Evolutionary conservation across 257 asterid genomes (phyloP), one percentile per base, ranked within the genome.

Genomic region (Nemophila menziesii): DNA sequence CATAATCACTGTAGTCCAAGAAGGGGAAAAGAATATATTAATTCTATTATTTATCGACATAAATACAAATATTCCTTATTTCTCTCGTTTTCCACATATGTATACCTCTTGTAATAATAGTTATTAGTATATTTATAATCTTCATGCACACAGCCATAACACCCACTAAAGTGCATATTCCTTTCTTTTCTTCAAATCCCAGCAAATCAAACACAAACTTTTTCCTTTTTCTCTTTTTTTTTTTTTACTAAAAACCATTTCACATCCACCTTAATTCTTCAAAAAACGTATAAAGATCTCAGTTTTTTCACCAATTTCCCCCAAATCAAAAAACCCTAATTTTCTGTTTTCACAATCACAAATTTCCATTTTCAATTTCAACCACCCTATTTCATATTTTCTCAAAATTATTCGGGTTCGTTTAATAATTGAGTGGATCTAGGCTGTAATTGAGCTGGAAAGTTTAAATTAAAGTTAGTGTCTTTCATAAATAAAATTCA

Each of bases 111-210:
- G 17, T 16, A 29, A 5, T 9, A 0, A 45, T n/a, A n/a, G n/a
- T n/a, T n/a, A n/a, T 11, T 8, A 2, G 21, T n/a, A 59, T 33
- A 43, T 39, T 29, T 23, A 49, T 60, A 43, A 43, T 29, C 23
- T 58, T 38, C 5, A 47, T 23, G 58, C 53, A 37, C 64, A 55
- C 22, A 5, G 39, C 42, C 48, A 41, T 51, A 51, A 27, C 46
- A 20, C 53, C 41, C 54, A 39, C 16, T 55, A 12, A 19, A 41
- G 11, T 16, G 21, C 22, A 14, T 53, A 20, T 73, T 67, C 73
- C 43, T 60, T 57, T 16, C 74, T 55, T 70, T 49, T 45, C 73
- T 63, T 72, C 79, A 39, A 61, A 64, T 73, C 77, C 54, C 54
- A 61, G 60, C 66, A 61, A 29, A 29, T 5, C 36, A 40, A 34